Evolutionary conservation across 306 rosid genomes (phyloP), one percentile per base, ranked within the genome.

Genomic region (Glycine tomentella): DNA sequence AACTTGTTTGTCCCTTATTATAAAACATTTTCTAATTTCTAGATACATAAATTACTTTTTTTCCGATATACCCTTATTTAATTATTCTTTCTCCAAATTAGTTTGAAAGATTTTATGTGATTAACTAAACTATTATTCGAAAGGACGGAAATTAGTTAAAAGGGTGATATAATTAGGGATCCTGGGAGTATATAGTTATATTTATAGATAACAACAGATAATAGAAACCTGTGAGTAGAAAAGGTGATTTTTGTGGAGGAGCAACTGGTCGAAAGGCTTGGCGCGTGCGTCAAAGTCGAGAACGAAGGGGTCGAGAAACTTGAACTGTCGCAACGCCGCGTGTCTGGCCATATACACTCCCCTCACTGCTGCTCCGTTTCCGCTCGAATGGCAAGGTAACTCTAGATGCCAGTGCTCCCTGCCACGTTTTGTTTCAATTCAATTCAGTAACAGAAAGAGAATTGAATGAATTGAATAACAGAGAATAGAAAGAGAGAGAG

Each of bases 241-340:
- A 15, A 87, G 36, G 9, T 80, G 57, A n/a, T 80, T 85, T 67
- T 80, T 58, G 53, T 84, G 81, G 72, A 94, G 50, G 16, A 90
- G 57, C n/a, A 90, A 42, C 59, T 86, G 90, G 31, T 80, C 74
- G 58, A 59, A 74, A 64, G 84, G 86, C 73, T 76, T 86, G 58
- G 79, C 12, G 14, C 48, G 61, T 3, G 56, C 15, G 15, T 1
- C 0, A 25, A 80, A 6, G 42, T 86, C 49, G 6, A 74, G 33
- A 64, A 63, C 80, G 0, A 81, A 62, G 8, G 97, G 98, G 66
- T 94, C 92, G 17, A 7, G 4, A 34, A 94, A 94, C 87, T 82
- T 90, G 82, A 94, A 88, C 81, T 89, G 91, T 31, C 72, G 88
- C 81, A 84, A 77, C 16, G 85, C 89, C 14, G 73, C 84, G 52